These are phyloP conservation scores for Tephrocybe sp. DNA, from an alignment of 768 basidiomycete species.

Conservation along the genomic window DNA sequence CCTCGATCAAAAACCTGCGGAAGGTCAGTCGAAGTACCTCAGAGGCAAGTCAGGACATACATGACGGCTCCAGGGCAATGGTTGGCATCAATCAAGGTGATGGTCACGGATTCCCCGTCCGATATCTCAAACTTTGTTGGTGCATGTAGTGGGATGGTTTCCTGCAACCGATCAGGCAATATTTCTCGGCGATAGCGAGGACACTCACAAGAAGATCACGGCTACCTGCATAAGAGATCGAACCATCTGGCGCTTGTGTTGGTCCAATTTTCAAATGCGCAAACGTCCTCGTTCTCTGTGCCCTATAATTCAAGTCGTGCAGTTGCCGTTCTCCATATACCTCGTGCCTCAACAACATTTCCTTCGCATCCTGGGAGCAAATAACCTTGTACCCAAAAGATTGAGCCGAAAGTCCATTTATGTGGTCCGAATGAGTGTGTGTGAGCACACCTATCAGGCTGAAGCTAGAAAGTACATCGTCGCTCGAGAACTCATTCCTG, in stretches of 20 bases:
- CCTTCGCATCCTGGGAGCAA: constrained; percentile 83
- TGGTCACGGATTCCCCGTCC: constrained; percentile 55
- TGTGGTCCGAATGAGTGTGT: constrained; percentile 75
- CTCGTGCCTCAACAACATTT: constrained; percentile 82
- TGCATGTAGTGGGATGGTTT: constrained; percentile 56
- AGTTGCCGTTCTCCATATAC: constrained; percentile 63
- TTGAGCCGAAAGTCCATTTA: constrained; percentile 71
- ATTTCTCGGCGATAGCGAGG: background rate
- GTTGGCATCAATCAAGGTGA: constrained; percentile 88
- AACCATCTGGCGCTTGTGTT: constrained; percentile 44
- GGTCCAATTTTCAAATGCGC: constrained; percentile 66
- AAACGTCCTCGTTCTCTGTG: constrained; percentile 59
- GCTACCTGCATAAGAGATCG: constrained; percentile 46
- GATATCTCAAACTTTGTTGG: constrained; percentile 65
- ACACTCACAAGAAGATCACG: constrained; percentile 67
- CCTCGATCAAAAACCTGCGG: constrained; percentile 81
- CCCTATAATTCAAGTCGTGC: constrained; percentile 47
- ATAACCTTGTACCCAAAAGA: constrained; percentile 72
- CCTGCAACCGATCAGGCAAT: constrained; percentile 35
- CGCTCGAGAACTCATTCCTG: too few relatives aligned
- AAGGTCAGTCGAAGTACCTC: background rate
- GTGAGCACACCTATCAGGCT: too few relatives aligned
- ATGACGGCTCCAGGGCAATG: constrained; percentile 95
- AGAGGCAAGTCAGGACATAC: constrained; percentile 41
- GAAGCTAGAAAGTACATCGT: too few relatives aligned